Percentiles rank a stretch among this genome's conserved stretches.
These are phyloP conservation scores for Thermochaetoides thermophila DNA, from an alignment of 495 filamentous ascomycete species.

Conservation along the genomic window DNA sequence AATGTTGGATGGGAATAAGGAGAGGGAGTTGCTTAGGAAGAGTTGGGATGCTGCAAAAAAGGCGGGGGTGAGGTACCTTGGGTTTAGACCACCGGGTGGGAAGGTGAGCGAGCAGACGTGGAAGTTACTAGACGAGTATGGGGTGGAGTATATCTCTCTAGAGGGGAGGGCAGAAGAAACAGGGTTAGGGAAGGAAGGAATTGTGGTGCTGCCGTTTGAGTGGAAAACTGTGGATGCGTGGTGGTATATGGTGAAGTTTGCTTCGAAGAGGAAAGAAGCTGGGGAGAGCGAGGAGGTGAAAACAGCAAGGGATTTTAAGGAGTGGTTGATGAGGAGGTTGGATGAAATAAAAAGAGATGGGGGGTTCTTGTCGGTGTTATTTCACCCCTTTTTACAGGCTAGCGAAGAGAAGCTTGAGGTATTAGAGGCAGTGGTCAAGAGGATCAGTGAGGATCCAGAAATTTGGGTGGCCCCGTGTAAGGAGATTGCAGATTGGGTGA, in stretches of 20 bases:
- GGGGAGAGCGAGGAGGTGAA: constrained; percentile 9
- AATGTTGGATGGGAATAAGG: constrained; percentile 5
- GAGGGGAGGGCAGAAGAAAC: constrained; percentile 11
- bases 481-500: constrained; percentile 14
- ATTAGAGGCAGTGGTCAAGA: constrained; percentile 12
- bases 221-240: constrained; percentile 21
- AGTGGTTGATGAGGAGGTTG: constrained; percentile 13
- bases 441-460: constrained; percentile 8
- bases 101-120: constrained; percentile 14
- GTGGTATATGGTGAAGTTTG: constrained; percentile 24
- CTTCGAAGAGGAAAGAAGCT: constrained; percentile 6
- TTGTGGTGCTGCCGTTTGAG: constrained; percentile 21
- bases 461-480: constrained; percentile 18
- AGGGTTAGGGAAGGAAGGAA: constrained; percentile 9
- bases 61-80: constrained; percentile 11
- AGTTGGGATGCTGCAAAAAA: constrained; percentile 9
- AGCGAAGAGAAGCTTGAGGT: constrained; percentile 15
- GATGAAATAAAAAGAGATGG: constrained; percentile 7
- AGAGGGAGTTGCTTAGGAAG: constrained; percentile 11
- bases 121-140: constrained; percentile 8
- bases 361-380: constrained; percentile 18
- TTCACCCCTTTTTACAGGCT: constrained; percentile 19
- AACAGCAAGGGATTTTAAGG: constrained; percentile 7
- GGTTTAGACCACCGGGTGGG: constrained; percentile 22
- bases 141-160: constrained; percentile 16